Percentiles rank a stretch among this genome's conserved stretches.
These are phyloP conservation scores for Pseudozyma hubeiensis DNA, from an alignment of 1,284 basidiomycete genomes.

Conservation along the genomic window DNA sequence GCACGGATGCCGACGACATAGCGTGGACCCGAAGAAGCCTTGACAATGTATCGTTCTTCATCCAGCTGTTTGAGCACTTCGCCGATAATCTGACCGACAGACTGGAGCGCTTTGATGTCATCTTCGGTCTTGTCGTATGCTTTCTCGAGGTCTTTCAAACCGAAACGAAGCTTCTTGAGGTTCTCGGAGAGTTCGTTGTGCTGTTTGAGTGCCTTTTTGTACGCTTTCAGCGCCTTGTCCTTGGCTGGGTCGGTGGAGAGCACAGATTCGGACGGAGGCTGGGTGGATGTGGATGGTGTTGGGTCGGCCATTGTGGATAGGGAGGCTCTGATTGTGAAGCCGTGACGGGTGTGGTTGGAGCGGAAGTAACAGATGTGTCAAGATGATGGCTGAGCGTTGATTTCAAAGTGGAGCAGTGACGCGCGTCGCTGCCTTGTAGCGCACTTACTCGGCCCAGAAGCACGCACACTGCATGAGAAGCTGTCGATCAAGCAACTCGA, in stretches of 20 bases:
- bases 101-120: constrained; percentile 98
- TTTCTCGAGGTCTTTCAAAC: constrained; percentile 81
- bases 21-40: constrained; percentile 96
- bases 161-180: constrained; percentile 64
- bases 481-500: constrained; percentile 10
- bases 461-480: not conserved
- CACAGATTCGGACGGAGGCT: constrained; percentile 38
- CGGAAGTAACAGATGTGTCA: not conserved
- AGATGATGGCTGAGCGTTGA: constrained; percentile 9
- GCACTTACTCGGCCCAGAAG: constrained; percentile 28
- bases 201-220: constrained; percentile 63
- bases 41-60: constrained; percentile 98
- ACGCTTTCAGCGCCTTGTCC: constrained; percentile 65
- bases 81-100: constrained; percentile 98
- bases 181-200: constrained; percentile 72
- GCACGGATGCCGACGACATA: constrained; percentile 99
- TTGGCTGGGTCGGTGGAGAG: constrained; percentile 52
- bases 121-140: constrained; percentile 97
- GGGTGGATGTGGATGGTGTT: constrained; percentile 43
- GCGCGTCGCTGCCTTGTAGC: constrained; percentile 24
- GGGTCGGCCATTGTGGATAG: constrained; percentile 48
- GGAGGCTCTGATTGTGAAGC: too few species aligned
- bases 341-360: not conserved
- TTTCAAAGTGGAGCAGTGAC: constrained; percentile 41
- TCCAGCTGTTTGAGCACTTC: constrained; percentile 99